These are phyloP conservation scores for Chlorella variabilis DNA, from an alignment of 163 green algal genomes.

Conservation along the genomic window DNA sequence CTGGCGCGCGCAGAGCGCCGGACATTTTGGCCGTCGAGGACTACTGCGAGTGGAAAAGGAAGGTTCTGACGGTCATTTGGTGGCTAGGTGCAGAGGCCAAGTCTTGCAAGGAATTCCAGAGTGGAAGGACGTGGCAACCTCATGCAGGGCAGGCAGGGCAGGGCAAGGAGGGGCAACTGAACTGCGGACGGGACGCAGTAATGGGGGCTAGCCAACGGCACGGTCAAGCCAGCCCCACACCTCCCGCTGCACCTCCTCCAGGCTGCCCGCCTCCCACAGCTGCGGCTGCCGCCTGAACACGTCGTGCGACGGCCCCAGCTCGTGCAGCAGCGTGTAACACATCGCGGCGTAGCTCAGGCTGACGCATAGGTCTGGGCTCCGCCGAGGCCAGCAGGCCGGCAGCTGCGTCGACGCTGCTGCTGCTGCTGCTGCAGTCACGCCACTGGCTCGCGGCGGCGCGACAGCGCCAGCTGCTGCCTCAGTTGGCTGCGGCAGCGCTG, in stretches of 20 bases:
- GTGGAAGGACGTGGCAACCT: no score
- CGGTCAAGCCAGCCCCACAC: constrained; percentile 41
- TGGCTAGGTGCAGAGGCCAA: no score
- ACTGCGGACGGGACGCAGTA: no score
- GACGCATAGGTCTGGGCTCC: background rate
- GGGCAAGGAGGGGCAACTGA: no score
- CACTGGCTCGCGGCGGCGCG: no score
- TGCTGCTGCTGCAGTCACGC: background rate
- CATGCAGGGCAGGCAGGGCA: no score
- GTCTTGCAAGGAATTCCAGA: no score
- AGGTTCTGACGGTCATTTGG: no score
- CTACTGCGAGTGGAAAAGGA: no score
- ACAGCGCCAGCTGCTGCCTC: background rate
- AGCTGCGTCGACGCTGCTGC: background rate
- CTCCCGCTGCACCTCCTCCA: constrained; percentile 26
- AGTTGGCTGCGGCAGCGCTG: background rate
- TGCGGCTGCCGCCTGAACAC: constrained; percentile 35
- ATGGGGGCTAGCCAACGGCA: no score
- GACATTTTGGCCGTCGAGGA: no score
- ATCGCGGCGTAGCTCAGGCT: constrained; percentile 26
- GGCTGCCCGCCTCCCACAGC: constrained; percentile 33
- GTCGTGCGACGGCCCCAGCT: constrained; percentile 21
- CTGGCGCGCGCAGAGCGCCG: no score
- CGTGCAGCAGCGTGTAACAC: constrained; percentile 39
- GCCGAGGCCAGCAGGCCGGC: background rate